Evolutionary conservation across 148 eudicot genomes (phyloP).

Genomic region (Nyssa sinensis): DNA sequence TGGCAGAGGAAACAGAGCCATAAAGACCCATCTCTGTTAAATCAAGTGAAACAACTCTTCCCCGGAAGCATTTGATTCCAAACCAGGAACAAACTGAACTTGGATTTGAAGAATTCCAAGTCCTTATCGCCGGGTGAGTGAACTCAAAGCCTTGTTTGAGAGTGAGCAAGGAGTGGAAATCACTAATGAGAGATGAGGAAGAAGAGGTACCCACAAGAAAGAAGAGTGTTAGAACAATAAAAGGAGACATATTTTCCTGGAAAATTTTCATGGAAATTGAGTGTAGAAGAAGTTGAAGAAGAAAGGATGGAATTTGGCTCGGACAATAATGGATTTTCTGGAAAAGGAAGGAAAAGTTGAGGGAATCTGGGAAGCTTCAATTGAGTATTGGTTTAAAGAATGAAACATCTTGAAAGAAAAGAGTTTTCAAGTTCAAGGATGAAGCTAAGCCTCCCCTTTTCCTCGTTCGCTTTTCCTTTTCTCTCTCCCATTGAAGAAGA

Average conservation of each 20-base stretch:
- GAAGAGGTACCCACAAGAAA: conserved; percentile 30
- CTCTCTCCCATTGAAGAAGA: conserved; percentile 29
- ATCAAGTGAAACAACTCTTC: conserved; percentile 63
- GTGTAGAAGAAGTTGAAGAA: conserved; percentile 27
- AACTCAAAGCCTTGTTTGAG: conserved; percentile 58
- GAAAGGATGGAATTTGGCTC: conserved; percentile 25
- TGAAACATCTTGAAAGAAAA: conserved; percentile 46
- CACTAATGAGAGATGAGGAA: conserved; percentile 45
- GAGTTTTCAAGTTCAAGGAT: conserved; percentile 77
- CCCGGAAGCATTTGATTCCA: conserved; percentile 61
- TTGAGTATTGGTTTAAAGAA: conserved; percentile 35
- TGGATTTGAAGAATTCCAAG: conserved; percentile 65
- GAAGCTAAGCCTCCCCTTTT: conserved; percentile 47
- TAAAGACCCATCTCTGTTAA: conserved; percentile 60
- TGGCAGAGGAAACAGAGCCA: conserved; percentile 65
- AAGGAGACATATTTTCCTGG: conserved; percentile 34
- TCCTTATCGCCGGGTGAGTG: conserved; percentile 24
- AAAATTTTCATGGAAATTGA: conserved; percentile 21
- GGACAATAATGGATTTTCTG: conserved; percentile 20
- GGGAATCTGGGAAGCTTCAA: conserved; percentile 62
- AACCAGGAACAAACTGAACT: conserved; percentile 75
- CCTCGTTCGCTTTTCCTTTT: conserved; percentile 26
- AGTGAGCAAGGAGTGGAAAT: conserved; percentile 54
- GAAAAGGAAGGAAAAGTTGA: conserved; percentile 44
- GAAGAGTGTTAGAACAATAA: conserved; percentile 34